phyloP scores from a whole-genome alignment of 2,329 filamentous ascomycete species.

The Tolypocladium ophioglossoides region DNA sequence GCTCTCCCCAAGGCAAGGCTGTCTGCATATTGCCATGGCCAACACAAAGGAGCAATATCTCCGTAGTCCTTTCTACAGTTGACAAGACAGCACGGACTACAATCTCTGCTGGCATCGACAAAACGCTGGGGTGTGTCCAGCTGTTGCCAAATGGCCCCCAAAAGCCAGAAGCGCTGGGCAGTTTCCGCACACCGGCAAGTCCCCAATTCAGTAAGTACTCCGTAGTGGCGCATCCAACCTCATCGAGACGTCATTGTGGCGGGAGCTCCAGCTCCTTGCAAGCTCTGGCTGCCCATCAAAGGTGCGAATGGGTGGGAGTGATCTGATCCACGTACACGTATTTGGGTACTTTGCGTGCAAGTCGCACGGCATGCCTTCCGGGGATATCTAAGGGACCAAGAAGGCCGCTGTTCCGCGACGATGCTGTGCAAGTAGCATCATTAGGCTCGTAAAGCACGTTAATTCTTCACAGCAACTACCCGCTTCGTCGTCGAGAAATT shows the following conservation, averaged over 20 bases:
- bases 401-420: too few relatives aligned
- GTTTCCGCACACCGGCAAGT: background rate
- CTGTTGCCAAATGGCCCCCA: too few relatives aligned
- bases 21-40: too few relatives aligned
- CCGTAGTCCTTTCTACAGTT: too few relatives aligned
- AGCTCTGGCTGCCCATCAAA: background rate
- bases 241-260: constrained; percentile 11
- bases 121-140: too few relatives aligned
- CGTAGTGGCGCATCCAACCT: background rate
- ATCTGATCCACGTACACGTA: background rate
- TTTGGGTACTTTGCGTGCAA: background rate
- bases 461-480: background rate
- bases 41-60: too few relatives aligned
- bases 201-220: background rate
- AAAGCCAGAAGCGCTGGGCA: background rate
- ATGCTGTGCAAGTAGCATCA: too few relatives aligned
- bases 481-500: background rate
- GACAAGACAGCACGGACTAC: too few relatives aligned
- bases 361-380: background rate
- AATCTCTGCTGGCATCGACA: too few relatives aligned
- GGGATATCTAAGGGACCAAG: too few relatives aligned
- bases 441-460: too few relatives aligned
- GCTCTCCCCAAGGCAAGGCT: too few relatives aligned
- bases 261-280: constrained; percentile 5
- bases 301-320: background rate